Evolutionary conservation across 148 eudicot genomes (phyloP).

Genomic region (Vaccinium corymbosum): DNA sequence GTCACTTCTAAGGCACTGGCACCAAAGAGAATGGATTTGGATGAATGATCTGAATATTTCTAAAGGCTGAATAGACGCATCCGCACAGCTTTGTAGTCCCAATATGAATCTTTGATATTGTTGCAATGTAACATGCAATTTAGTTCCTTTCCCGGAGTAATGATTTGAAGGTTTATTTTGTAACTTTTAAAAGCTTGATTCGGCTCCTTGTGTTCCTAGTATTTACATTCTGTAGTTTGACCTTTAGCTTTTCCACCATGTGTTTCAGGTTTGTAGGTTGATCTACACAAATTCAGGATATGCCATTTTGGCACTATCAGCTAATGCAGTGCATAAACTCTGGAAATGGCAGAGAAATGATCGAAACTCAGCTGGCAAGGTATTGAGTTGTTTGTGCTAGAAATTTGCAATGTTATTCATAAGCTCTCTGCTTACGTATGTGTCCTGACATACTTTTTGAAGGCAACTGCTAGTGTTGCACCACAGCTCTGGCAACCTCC

Average conservation of each 20-base stretch:
- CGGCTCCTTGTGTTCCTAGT: background rate
- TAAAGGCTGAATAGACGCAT: background rate
- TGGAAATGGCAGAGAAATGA: conserved; percentile 91
- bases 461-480: conserved; percentile 71
- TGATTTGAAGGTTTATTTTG: conserved; percentile 1
- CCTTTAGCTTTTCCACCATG: background rate
- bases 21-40: conserved; percentile 1
- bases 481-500: conserved; percentile 87
- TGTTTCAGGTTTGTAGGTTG: conserved; percentile 67
- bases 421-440: conserved; percentile 6
- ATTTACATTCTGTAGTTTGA: background rate
- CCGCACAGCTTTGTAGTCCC: background rate
- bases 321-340: conserved; percentile 81
- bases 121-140: conserved; percentile 1
- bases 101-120: background rate
- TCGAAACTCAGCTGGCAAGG: conserved; percentile 59
- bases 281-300: conserved; percentile 75
- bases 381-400: conserved; percentile 18
- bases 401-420: background rate
- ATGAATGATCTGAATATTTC: background rate
- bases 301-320: conserved; percentile 73
- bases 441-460: conserved; percentile 6
- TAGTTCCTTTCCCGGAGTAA: conserved; percentile 6
- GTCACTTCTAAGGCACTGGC: background rate
- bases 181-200: background rate